Evolutionary conservation across 1,139 yeast species (phyloP).

Genomic region (Blastobotrys proliferans): DNA sequence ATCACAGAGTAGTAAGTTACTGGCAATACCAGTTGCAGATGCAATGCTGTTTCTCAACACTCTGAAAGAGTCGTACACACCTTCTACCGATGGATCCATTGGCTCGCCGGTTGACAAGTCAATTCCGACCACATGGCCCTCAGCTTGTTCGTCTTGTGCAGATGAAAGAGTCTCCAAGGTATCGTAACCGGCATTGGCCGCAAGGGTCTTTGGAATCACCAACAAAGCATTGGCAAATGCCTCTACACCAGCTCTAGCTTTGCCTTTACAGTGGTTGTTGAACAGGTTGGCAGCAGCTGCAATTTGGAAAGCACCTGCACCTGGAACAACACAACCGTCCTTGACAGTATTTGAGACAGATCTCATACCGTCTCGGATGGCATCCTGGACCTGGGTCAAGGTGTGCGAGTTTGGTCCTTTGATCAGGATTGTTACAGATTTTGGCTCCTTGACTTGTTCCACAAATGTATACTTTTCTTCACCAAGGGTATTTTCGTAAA

Average conservation of each 20-base stretch:
- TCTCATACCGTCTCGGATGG: constrained; percentile 93
- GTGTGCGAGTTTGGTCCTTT: constrained; percentile 91
- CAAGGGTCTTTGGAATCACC: constrained; percentile 87
- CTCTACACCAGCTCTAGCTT: constrained; percentile 81
- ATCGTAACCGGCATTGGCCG: constrained; percentile 91
- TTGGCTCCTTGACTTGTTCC: constrained; percentile 88
- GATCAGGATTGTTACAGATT: constrained; percentile 84
- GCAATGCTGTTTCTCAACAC: constrained; percentile 90
- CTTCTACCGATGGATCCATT: constrained; percentile 90
- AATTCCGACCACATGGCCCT: constrained; percentile 82
- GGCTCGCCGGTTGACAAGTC: constrained; percentile 92
- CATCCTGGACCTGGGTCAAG: constrained; percentile 90
- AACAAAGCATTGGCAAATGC: constrained; percentile 92
- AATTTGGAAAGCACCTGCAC: constrained; percentile 94
- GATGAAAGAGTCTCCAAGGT: constrained; percentile 83
- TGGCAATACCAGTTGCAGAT: constrained; percentile 91
- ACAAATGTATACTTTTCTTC: constrained; percentile 97
- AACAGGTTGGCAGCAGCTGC: constrained; percentile 68
- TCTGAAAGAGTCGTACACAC: constrained; percentile 94
- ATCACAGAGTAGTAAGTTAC: constrained; percentile 88
- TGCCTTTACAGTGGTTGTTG: constrained; percentile 63
- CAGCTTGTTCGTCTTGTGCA: constrained; percentile 86
- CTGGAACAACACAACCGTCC: constrained; percentile 85
- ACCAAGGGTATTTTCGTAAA: constrained; percentile 89
- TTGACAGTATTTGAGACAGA: constrained; percentile 89